Evolutionary conservation across 129 eudicot species (phyloP), one percentile per base, ranked within the genome.

Genomic region (Scalesia atractyloides): DNA sequence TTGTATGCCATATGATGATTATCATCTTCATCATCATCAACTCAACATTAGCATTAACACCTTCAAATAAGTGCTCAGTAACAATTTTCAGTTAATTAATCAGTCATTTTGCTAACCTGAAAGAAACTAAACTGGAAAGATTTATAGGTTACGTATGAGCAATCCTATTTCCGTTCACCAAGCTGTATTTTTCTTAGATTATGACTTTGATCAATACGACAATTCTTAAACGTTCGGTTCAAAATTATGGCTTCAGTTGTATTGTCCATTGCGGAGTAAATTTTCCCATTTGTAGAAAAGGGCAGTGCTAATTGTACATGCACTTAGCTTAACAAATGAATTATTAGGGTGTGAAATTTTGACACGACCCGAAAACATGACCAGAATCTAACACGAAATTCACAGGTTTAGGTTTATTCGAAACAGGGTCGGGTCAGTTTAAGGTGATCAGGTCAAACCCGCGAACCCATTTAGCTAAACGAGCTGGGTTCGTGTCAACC

Each of bases 201-300:
- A 26, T 1, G 34, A 66, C 30, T 66, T 14, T 16, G 22, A 10
- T 24, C 26, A 66, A 46, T 44, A 9, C 36, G 5, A 66, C 18
- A 44, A 66, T 66, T 65, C 54, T 19, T 65, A 33, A 43, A 15
- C 20, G 54, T 65, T 43, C 37, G 24, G 54, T 20, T 30, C 5
- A 9, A 70, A 51, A 7, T 19, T 24, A 17, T 4, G 39, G 41
- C 36, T 17, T 20, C 16, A 1, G n/a, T 46, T 67, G 58, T 44
- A n/a, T 14, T 47, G 17, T 52, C 61, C 24, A 43, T 19, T 66
- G 70, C 30, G 2, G 30, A 24, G 30, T 24, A 24, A 37, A 43
- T 65, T 71, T 71, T 71, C 41, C 66, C 56, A 57, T 20, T 37
- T 71, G 19, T 16, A 16, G 50, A 64, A 39, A 64, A 64, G 41